phyloP scores from a whole-genome alignment of 345 rosid genomes.

The Melaleuca alternifolia region DNA sequence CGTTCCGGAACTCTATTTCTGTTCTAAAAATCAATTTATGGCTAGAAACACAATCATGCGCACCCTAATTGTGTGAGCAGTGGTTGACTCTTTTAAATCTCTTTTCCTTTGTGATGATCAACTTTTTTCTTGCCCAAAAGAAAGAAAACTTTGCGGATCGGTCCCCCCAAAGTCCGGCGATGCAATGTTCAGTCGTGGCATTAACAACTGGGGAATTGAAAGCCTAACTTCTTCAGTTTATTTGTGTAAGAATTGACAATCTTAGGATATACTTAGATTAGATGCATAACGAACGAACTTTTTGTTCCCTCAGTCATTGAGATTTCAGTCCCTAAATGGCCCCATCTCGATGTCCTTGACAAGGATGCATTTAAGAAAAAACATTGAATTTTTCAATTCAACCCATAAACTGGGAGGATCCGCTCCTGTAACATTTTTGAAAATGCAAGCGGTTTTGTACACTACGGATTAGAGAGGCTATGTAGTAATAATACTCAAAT shows the following conservation, averaged over 20 bases:
- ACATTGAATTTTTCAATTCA: neutral
- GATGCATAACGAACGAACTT: neutral
- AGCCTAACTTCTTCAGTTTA: neutral
- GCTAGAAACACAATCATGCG: too few relatives aligned
- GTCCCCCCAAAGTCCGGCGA: neutral
- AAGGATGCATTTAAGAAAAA: too few relatives aligned
- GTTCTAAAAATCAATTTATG: too few relatives aligned
- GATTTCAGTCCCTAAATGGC: neutral
- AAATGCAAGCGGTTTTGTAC: too few relatives aligned
- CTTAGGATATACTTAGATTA: neutral
- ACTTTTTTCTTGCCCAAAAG: neutral
- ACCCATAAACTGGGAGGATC: neutral
- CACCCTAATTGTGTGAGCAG: neutral
- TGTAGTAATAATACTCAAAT: neutral
- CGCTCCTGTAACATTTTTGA: too few relatives aligned
- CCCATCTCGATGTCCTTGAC: neutral
- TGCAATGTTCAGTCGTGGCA: neutral
- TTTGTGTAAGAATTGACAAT: neutral
- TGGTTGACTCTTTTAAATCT: neutral
- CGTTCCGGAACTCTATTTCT: too few relatives aligned
- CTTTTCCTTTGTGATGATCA: neutral
- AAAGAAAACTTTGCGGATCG: neutral
- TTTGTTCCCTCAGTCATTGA: neutral
- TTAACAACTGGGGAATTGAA: neutral
- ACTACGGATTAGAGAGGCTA: neutral